These are phyloP conservation scores for Mycena metata DNA, from an alignment of 768 basidiomycete species.

Conservation along the genomic window DNA sequence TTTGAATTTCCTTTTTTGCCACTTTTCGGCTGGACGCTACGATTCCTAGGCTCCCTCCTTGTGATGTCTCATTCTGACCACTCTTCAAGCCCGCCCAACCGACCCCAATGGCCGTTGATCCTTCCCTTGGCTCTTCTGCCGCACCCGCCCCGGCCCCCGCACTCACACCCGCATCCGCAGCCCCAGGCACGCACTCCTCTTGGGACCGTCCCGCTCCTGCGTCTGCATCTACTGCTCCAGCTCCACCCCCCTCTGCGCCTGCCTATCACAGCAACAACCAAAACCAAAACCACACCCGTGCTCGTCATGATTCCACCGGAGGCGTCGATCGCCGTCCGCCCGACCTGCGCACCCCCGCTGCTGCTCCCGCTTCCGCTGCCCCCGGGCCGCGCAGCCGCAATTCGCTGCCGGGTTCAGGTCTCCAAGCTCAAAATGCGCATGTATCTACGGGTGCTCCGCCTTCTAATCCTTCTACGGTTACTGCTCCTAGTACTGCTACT, in stretches of 20 bases:
- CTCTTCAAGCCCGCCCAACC: conserved; percentile 14
- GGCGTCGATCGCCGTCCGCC: conserved; percentile 38
- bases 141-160: conserved; percentile 6
- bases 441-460: conserved; percentile 16
- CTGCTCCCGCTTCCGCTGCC: conserved; percentile 13
- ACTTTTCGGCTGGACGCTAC: not conserved
- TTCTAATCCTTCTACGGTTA: conserved; percentile 1
- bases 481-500: conserved; percentile 17
- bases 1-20: not conserved
- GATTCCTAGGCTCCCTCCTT: too few species aligned
- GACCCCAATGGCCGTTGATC: conserved; percentile 6
- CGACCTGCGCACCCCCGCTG: conserved; percentile 31
- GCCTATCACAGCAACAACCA: conserved; percentile 13
- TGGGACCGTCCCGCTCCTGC: conserved; percentile 33
- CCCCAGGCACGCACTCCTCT: conserved; percentile 20
- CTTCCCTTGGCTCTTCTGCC: conserved; percentile 3
- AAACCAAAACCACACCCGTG: conserved; percentile 18
- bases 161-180: not conserved
- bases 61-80: conserved; percentile 4
- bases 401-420: conserved; percentile 13
- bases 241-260: not conserved
- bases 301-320: conserved; percentile 30
- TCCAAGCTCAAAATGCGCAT: conserved; percentile 22
- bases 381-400: conserved; percentile 21
- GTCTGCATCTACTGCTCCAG: conserved; percentile 12